phyloP scores from a whole-genome alignment of 2,329 filamentous ascomycete genomes.

The Corniculantispora saksenae region DNA sequence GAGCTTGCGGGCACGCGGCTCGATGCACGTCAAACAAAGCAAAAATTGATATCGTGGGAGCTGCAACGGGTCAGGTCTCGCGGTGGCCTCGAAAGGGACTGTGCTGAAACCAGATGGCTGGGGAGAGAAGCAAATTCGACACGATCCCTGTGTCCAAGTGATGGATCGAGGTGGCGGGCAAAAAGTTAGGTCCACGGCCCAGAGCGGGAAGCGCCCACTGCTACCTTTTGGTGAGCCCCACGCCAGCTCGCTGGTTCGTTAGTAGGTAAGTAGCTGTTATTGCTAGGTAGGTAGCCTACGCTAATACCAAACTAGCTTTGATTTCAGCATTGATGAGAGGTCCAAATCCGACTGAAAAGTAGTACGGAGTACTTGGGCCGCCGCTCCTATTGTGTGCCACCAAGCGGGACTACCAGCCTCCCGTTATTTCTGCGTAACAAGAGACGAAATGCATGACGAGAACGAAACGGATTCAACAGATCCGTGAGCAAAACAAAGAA shows the following conservation, averaged over 20 bases:
- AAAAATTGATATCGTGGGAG: not conserved
- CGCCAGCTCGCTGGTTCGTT: no score
- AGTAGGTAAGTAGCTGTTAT: not conserved
- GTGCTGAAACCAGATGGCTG: conserved; percentile 14
- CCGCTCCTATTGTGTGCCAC: not conserved
- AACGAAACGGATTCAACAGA: not conserved
- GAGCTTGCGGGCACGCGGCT: conserved; percentile 6
- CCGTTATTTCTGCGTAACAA: not conserved
- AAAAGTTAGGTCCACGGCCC: conserved; percentile 2
- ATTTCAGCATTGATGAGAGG: no score
- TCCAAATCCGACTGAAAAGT: no score
- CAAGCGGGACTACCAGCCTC: not conserved
- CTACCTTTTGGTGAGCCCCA: not conserved
- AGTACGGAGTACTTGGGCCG: no score
- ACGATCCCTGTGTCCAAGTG: conserved; percentile 10
- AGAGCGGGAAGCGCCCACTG: conserved; percentile 14
- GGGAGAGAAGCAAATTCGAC: conserved; percentile 10
- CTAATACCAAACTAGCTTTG: not conserved
- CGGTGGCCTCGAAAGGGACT: not conserved
- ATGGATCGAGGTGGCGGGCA: conserved; percentile 14
- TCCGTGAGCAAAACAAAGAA: no score
- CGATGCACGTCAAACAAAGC: not conserved
- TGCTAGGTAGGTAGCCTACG: no score
- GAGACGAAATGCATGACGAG: not conserved
- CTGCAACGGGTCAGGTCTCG: not conserved